Evolutionary conservation across 768 basidiomycete genomes (phyloP).

Genomic region (Russula emetica): DNA sequence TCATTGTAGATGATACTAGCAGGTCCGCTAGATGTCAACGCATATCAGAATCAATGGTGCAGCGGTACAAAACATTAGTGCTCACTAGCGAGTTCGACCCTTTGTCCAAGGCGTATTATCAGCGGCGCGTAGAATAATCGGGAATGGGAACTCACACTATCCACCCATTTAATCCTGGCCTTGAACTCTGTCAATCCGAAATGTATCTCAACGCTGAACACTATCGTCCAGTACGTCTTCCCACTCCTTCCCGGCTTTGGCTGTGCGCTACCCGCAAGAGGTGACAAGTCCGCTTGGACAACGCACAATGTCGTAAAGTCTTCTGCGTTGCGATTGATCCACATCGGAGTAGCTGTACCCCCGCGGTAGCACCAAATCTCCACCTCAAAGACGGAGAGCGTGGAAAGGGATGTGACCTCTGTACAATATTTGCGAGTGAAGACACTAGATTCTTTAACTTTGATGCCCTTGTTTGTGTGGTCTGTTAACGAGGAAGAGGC

Average conservation of each 20-base stretch:
- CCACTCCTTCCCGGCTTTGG: conserved; percentile 60
- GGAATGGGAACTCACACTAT: conserved; percentile 51
- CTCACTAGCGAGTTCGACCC: conserved; percentile 73
- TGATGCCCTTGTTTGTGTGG: conserved; percentile 47
- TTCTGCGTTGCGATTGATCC: conserved; percentile 65
- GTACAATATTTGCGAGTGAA: conserved; percentile 81
- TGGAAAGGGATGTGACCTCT: conserved; percentile 69
- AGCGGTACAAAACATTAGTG: not conserved
- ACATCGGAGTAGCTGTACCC: conserved; percentile 63
- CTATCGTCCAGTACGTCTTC: conserved; percentile 77
- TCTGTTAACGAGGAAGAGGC: conserved; percentile 12
- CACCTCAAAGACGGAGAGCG: conserved; percentile 76
- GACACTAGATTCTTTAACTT: conserved; percentile 77
- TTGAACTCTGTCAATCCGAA: conserved; percentile 80
- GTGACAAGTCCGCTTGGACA: conserved; percentile 73
- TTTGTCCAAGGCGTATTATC: conserved; percentile 31
- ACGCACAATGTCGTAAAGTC: conserved; percentile 73
- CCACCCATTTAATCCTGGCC: conserved; percentile 78
- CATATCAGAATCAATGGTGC: conserved; percentile 8
- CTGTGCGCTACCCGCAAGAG: conserved; percentile 64
- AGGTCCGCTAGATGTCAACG: conserved; percentile 51
- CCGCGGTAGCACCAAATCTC: conserved; percentile 83
- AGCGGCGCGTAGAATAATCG: not conserved
- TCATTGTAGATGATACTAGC: conserved; percentile 81
- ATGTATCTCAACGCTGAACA: conserved; percentile 80